These are phyloP conservation scores for Agastache rugosa DNA, from an alignment of 257 asterid genomes.

Conservation along the genomic window DNA sequence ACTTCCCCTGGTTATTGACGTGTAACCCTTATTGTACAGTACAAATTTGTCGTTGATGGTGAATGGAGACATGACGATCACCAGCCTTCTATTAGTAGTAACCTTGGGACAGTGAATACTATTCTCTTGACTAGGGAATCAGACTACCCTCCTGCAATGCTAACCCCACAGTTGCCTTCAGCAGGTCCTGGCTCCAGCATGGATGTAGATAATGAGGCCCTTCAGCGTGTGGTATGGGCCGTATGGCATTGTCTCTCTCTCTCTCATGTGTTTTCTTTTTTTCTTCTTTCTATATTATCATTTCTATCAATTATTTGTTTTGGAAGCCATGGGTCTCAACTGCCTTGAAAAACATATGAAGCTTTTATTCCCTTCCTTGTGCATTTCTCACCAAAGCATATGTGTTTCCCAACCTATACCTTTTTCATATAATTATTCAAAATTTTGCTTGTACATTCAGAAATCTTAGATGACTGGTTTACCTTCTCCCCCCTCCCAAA, in stretches of 20 bases:
- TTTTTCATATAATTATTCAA: not conserved
- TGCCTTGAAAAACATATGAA: conserved; percentile 18
- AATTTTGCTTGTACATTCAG: not conserved
- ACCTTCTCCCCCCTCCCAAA: not conserved
- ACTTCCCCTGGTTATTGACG: not conserved
- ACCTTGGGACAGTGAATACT: conserved; percentile 80
- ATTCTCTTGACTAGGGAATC: conserved; percentile 70
- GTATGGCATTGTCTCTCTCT: conserved; percentile 47
- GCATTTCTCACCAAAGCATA: conserved; percentile 14
- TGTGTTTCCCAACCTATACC: not conserved
- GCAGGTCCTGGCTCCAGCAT: conserved; percentile 68
- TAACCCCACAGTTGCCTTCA: conserved; percentile 58
- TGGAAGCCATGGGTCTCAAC: conserved; percentile 22
- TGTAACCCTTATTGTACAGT: conserved; percentile 56
- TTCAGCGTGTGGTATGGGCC: conserved; percentile 83
- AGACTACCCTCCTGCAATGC: conserved; percentile 53
- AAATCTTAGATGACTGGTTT: not conserved
- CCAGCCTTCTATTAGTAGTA: conserved; percentile 72
- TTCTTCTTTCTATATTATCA: not conserved
- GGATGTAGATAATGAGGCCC: conserved; percentile 88
- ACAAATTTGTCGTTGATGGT: conserved; percentile 94
- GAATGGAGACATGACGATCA: conserved; percentile 95
- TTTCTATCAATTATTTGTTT: not conserved
- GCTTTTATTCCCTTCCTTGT: conserved; percentile 5
- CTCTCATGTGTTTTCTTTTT: not conserved